Conservation (phyloP, 345 rosid species). For the Syzygium grande region DNA sequence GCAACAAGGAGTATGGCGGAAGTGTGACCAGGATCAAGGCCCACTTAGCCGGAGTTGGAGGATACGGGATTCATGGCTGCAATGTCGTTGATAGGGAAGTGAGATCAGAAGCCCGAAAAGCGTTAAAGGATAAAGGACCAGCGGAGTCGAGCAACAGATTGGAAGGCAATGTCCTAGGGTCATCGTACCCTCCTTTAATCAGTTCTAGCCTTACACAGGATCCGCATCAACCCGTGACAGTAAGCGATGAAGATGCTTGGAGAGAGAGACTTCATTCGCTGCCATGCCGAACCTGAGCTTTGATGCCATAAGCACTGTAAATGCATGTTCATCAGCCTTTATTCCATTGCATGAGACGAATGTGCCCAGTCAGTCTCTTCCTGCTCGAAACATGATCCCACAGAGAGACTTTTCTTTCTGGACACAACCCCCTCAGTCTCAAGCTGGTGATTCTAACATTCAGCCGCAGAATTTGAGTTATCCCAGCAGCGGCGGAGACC, state of each 20-base stretch:
- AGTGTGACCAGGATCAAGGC: not conserved
- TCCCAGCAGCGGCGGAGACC: rapidly evolving
- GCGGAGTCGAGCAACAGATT: not conserved
- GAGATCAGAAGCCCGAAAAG: not conserved
- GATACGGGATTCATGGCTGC: not conserved
- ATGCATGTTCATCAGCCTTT: not conserved
- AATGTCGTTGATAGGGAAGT: too few species aligned
- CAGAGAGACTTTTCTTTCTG: not conserved
- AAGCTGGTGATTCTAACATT: not conserved
- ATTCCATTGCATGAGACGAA: not conserved
- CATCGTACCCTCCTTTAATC: too few species aligned
- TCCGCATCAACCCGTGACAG: not conserved
- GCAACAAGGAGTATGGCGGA: not conserved
- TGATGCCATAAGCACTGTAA: not conserved
- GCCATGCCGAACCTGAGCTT: not conserved
- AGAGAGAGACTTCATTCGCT: not conserved
- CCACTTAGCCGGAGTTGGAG: not conserved
- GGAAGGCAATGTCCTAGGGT: not conserved
- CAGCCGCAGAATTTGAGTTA: not conserved
- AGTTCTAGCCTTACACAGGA: not conserved
- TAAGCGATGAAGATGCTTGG: not conserved
- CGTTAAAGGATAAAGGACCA: not conserved
- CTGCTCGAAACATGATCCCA: not conserved
- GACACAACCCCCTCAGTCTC: not conserved
- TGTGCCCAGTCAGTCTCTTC: not conserved